These are phyloP conservation scores for Rhinocladiella similis DNA, from an alignment of 2,329 filamentous ascomycete species.

Conservation along the genomic window DNA sequence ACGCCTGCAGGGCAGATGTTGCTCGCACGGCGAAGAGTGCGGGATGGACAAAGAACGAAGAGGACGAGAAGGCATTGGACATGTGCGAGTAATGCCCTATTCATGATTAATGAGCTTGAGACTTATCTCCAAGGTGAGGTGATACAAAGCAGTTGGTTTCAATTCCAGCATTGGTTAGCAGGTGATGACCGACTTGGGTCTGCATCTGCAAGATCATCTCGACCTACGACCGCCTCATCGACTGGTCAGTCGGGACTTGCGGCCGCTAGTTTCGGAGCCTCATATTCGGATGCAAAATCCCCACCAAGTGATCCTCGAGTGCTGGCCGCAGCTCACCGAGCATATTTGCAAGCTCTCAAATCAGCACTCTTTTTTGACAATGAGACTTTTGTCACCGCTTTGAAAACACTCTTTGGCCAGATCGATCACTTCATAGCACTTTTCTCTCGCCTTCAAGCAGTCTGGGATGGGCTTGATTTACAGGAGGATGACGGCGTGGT, in stretches of 20 bases:
- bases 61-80: constrained; percentile 86
- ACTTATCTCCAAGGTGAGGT: constrained; percentile 89
- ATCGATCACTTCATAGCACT: constrained; percentile 81
- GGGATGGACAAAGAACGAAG: constrained; percentile 62
- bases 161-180: constrained; percentile 74
- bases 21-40: constrained; percentile 62
- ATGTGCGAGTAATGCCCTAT: constrained; percentile 80
- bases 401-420: constrained; percentile 46
- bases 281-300: neutral
- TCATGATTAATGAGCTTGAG: constrained; percentile 84
- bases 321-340: constrained; percentile 74
- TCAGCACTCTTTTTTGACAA: constrained; percentile 47
- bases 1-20: constrained; percentile 61
- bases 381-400: constrained; percentile 38
- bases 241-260: constrained; percentile 15
- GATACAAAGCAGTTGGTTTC: constrained; percentile 75
- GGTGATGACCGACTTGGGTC: constrained; percentile 37
- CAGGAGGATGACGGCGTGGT: constrained; percentile 81
- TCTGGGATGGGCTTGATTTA: constrained; percentile 77
- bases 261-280: neutral
- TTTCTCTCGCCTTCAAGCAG: constrained; percentile 70
- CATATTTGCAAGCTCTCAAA: constrained; percentile 69
- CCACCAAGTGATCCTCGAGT: constrained; percentile 69
- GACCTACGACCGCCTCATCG: constrained; percentile 38
- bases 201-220: constrained; percentile 34